Conservation (phyloP, 2,329 filamentous ascomycete species). For the Aspergillus spinulosporus region DNA sequence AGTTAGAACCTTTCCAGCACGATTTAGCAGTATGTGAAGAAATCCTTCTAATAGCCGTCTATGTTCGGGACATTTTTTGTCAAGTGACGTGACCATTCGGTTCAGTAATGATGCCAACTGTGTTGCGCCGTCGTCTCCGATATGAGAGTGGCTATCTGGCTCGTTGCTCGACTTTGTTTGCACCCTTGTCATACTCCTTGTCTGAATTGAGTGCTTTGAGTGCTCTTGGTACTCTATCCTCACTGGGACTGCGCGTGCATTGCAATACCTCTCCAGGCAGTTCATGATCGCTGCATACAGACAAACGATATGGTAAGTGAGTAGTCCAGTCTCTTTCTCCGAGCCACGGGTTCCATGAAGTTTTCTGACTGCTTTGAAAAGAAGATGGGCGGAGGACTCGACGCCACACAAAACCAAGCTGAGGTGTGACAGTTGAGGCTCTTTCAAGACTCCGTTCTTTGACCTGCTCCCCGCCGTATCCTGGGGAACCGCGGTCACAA, state of each 20-base stretch:
- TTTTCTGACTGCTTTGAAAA: slow-evolving; percentile 32
- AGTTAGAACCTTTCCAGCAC: slow-evolving; percentile 43
- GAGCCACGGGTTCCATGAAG: slow-evolving; percentile 21
- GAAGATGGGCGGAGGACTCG: slow-evolving; percentile 27
- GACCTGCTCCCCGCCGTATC: slow-evolving; percentile 5
- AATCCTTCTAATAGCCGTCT: slow-evolving; percentile 44
- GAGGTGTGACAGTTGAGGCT: slow-evolving; percentile 21
- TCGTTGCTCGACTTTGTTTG: slow-evolving; percentile 1
- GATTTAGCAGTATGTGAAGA: slow-evolving; percentile 39
- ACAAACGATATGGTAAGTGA: slow-evolving; percentile 38
- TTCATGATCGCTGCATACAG: slow-evolving; percentile 35
- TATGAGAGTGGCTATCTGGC: neutral
- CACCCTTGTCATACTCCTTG: slow-evolving; percentile 15
- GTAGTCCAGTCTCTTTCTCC: slow-evolving; percentile 20
- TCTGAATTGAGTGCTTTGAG: slow-evolving; percentile 21
- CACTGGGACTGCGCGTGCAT: neutral
- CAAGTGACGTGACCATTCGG: slow-evolving; percentile 34
- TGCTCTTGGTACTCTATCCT: slow-evolving; percentile 13
- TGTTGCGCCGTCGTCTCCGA: slow-evolving; percentile 22
- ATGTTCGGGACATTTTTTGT: slow-evolving; percentile 28
- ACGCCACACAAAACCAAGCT: slow-evolving; percentile 24
- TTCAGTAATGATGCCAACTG: slow-evolving; percentile 29
- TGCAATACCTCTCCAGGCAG: slow-evolving; percentile 30
- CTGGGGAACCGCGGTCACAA: slow-evolving; percentile 22
- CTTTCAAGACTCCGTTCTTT: slow-evolving; percentile 11